Evolutionary conservation across 805 yeast species (phyloP), one percentile per base, ranked within the genome.

Genomic region (Yamadazyma sp.): DNA sequence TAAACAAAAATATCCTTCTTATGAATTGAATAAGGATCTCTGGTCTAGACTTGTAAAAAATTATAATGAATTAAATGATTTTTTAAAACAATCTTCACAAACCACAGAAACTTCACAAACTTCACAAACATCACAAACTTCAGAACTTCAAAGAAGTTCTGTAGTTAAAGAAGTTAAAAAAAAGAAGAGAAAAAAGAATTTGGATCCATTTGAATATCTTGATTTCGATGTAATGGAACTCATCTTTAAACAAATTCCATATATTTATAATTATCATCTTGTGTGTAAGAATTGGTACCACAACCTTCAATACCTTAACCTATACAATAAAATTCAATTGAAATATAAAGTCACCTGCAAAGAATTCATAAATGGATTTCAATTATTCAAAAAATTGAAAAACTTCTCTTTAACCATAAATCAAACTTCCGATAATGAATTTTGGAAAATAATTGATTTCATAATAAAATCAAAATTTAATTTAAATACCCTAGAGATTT

Each of bases 261-360:
- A 39, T 5, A 20, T 62, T 4, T 47, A 62, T 7, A 26, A 37
- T 6, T 60, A 64, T 29, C 70, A 54, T 38, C 38, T 53, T 19
- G 72, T 67, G 23, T 51, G 58, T 30, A 55, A 45, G 36, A 24
- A 21, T 11, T 67, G 73, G 73, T 58, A 65, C 38, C 12, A 32
- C 6, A 31, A 49, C 1, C 49, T 67, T 10, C 43, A 47, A 4
- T 30, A 35, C 1, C 41, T 66, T 1, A 27, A 35, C 11, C 40
- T 67, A 13, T 65, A 58, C 40, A 28, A 33, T 3, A 23, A 39
- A 3, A 42, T 60, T 20, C 31, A 33, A 12, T 52, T 60, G 32
- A 60, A 56, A 30, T 47, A 44, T n/a, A 46, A 48, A 13, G 43
- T 65, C 13, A 47, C 52, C 2, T 33, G 45, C 3, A 42, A 47